These are phyloP conservation scores for Botrytis fabae DNA, from an alignment of 2,329 filamentous ascomycete genomes.

Conservation along the genomic window DNA sequence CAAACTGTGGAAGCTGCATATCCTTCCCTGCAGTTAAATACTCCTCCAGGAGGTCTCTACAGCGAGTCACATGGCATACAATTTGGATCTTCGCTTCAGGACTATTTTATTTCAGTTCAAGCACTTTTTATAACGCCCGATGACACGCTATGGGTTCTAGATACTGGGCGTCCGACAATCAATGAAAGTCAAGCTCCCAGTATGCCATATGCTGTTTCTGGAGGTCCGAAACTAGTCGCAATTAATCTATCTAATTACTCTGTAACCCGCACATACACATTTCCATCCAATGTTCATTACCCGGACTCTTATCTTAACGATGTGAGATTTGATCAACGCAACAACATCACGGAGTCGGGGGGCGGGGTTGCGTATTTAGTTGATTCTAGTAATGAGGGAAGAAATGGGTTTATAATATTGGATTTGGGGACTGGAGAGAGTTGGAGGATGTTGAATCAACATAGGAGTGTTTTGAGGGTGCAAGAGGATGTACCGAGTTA, in stretches of 20 bases:
- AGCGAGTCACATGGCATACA: conserved; percentile 43
- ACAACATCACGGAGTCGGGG: conserved; percentile 43
- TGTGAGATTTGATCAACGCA: conserved; percentile 48
- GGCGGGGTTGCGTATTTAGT: conserved; percentile 48
- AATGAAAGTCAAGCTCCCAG: conserved; percentile 42
- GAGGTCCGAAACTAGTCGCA: conserved; percentile 49
- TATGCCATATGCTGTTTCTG: conserved; percentile 48
- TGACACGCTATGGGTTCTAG: conserved; percentile 49
- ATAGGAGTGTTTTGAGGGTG: not conserved
- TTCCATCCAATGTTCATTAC: conserved; percentile 46
- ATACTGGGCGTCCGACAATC: conserved; percentile 33
- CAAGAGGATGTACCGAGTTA: conserved; percentile 33
- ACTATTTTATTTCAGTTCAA: conserved; percentile 47
- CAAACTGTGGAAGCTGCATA: conserved; percentile 50
- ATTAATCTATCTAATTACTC: conserved; percentile 38
- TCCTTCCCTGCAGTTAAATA: conserved; percentile 46
- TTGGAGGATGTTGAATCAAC: conserved; percentile 42
- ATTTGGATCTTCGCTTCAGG: conserved; percentile 48
- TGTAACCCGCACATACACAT: conserved; percentile 43
- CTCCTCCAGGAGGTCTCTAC: conserved; percentile 28
- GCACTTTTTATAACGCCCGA: conserved; percentile 47
- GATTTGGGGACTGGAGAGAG: conserved; percentile 46
- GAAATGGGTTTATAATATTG: conserved; percentile 48
- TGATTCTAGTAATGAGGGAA: conserved; percentile 48
- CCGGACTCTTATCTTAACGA: conserved; percentile 51